phyloP scores from a whole-genome alignment of 2,329 filamentous ascomycete genomes.

The Colletotrichum navitas region DNA sequence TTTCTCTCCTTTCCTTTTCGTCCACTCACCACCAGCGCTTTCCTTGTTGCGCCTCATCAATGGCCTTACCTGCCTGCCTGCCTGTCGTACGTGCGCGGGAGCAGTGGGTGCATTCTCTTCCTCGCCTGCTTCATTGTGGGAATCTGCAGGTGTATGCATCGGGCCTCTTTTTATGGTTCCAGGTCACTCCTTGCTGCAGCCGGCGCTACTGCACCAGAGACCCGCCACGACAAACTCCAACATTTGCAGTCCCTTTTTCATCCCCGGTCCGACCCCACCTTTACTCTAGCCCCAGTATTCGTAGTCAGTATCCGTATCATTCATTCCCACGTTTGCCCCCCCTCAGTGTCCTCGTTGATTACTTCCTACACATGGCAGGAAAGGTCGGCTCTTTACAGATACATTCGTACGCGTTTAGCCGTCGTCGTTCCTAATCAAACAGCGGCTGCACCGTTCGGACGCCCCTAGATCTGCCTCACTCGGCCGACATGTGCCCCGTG shows the following conservation, averaged over 20 bases:
- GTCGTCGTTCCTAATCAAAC: neutral
- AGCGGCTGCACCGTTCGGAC: constrained; percentile 18
- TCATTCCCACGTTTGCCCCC: constrained; percentile 10
- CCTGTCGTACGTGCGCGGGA: neutral
- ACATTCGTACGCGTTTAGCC: neutral
- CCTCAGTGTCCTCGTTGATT: neutral
- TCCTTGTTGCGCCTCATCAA: constrained; percentile 10
- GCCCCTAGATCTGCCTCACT: neutral
- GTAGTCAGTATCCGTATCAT: neutral
- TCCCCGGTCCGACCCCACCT: constrained; percentile 21
- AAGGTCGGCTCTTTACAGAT: neutral
- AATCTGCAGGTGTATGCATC: constrained; percentile 37
- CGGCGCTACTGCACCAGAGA: constrained; percentile 38
- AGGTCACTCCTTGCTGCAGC: constrained; percentile 32
- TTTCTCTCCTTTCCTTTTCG: constrained; percentile 4
- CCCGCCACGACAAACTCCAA: constrained; percentile 34
- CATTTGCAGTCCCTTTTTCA: constrained; percentile 4
- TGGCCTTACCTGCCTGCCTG: neutral
- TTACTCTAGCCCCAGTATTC: constrained; percentile 5
- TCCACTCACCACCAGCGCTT: constrained; percentile 7
- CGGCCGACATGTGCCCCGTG: neutral
- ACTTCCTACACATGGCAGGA: neutral
- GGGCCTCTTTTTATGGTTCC: constrained; percentile 41
- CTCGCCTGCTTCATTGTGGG: constrained; percentile 6
- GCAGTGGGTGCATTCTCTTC: neutral